Conservation (phyloP, 257 asterid genomes). For the Penstemon eatonii region DNA sequence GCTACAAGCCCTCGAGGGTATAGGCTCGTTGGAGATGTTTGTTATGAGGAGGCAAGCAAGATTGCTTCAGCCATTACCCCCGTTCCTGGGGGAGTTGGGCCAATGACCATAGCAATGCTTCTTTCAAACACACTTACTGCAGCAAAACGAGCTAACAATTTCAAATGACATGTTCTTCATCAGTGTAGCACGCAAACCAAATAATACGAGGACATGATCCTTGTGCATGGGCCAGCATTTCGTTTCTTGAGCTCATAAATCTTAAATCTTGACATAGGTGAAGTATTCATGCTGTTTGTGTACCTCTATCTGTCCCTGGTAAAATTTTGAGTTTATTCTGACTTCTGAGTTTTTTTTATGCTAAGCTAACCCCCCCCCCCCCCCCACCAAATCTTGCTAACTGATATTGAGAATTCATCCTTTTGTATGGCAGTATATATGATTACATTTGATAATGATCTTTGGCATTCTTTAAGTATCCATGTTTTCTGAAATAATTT, state of each 20-base stretch:
- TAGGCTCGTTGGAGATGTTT: constrained; percentile 86
- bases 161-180: constrained; percentile 37
- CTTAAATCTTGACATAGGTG: background rate
- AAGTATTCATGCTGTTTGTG: background rate
- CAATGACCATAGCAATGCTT: constrained; percentile 98
- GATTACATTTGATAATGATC: too few relatives aligned
- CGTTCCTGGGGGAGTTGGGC: constrained; percentile 98
- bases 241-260: background rate
- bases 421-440: too few relatives aligned
- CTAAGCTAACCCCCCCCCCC: too few relatives aligned
- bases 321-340: too few relatives aligned
- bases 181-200: constrained; percentile 1
- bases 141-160: constrained; percentile 64
- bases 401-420: too few relatives aligned
- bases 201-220: background rate
- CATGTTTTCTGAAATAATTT: too few relatives aligned
- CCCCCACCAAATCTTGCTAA: too few relatives aligned
- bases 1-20: constrained; percentile 62
- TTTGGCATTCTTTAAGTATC: too few relatives aligned
- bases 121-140: constrained; percentile 87
- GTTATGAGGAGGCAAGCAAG: constrained; percentile 86
- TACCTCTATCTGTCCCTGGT: background rate
- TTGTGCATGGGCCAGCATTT: background rate
- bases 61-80: constrained; percentile 94
- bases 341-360: too few relatives aligned